Conservation (phyloP, 192 early-diverging fungal species). For the Umbelopsis vinacea region DNA sequence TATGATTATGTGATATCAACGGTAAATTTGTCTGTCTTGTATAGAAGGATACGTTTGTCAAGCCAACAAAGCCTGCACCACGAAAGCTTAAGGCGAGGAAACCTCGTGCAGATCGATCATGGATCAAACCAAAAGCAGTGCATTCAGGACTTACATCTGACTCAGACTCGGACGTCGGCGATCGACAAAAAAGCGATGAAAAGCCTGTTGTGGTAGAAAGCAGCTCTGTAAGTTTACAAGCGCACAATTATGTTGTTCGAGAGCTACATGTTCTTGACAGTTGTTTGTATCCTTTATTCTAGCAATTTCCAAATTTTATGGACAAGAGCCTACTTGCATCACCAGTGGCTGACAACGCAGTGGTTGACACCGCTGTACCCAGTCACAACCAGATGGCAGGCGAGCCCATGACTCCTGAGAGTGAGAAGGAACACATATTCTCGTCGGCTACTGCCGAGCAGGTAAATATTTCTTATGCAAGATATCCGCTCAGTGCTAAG, state of each 20-base stretch:
- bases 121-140: slow-evolving; percentile 16
- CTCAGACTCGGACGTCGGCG: slow-evolving; percentile 5
- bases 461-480: neutral
- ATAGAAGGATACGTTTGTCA: slow-evolving; percentile 11
- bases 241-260: neutral
- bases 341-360: neutral
- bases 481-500: neutral
- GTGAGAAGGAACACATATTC: neutral
- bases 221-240: neutral
- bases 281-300: neutral
- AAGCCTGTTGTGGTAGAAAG: neutral
- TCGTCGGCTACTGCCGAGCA: neutral
- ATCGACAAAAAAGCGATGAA: slow-evolving; percentile 1
- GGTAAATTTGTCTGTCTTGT: neutral
- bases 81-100: neutral
- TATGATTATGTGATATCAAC: neutral
- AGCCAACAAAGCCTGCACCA: slow-evolving; percentile 7
- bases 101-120: slow-evolving; percentile 16
- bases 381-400: neutral
- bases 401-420: neutral
- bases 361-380: neutral
- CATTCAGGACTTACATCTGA: slow-evolving; percentile 13
- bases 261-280: neutral
- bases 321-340: neutral
- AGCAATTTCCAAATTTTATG: slow-evolving; percentile 10